Conservation (phyloP, 805 yeast genomes). For the Metschnikowia dekortorum region DNA sequence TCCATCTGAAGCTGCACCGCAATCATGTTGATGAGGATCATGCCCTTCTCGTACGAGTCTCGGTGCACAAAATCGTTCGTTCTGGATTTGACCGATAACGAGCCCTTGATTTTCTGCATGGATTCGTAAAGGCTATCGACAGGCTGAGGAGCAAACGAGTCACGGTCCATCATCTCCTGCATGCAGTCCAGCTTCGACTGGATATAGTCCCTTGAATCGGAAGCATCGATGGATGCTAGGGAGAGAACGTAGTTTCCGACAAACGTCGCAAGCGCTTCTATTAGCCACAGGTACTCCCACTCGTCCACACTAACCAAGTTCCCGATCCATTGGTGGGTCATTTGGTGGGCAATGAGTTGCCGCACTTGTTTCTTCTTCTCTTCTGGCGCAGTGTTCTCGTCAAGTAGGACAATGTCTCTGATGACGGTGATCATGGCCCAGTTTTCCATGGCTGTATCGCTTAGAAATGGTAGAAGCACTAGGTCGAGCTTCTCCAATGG, state of each 20-base stretch:
- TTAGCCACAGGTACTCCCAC: conserved; percentile 69
- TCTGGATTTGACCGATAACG: conserved; percentile 21
- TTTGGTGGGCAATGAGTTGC: conserved; percentile 64
- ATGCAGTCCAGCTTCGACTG: conserved; percentile 12
- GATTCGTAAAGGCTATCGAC: conserved; percentile 35
- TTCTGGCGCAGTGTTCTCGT: conserved; percentile 19
- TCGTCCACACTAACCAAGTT: conserved; percentile 61
- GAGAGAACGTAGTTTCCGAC: conserved; percentile 48
- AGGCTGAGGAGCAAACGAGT: conserved; percentile 23
- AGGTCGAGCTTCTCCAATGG: conserved; percentile 67
- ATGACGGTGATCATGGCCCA: conserved; percentile 65
- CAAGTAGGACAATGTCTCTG: conserved; percentile 40
- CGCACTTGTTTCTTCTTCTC: conserved; percentile 33
- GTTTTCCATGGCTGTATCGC: conserved; percentile 80
- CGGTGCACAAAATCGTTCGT: conserved; percentile 47
- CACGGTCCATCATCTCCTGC: conserved; percentile 34
- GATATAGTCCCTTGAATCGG: conserved; percentile 13
- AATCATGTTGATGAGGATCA: conserved; percentile 51
- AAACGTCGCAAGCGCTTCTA: conserved; percentile 77
- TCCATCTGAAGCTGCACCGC: conserved; percentile 38
- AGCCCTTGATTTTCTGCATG: conserved; percentile 24
- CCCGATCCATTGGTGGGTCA: conserved; percentile 81
- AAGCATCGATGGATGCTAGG: conserved; percentile 8
- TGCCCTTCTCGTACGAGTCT: conserved; percentile 56
- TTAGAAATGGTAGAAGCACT: conserved; percentile 62